Evolutionary conservation across 306 rosid genomes (phyloP), one percentile per base, ranked within the genome.

Genomic region (Alnus glutinosa): DNA sequence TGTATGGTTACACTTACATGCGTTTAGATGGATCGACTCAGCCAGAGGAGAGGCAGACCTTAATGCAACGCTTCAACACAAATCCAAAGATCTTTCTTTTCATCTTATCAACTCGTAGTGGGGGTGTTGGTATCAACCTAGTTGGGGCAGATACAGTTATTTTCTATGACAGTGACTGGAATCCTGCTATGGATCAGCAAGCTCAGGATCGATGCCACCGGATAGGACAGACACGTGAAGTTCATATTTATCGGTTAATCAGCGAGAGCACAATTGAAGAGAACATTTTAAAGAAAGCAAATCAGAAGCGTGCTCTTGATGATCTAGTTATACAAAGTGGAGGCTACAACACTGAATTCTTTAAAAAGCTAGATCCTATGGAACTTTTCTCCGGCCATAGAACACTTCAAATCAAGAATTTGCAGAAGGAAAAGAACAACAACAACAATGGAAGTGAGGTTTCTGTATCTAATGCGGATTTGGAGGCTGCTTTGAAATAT

Each of bases 151-250:
- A 95, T 81, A 95, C 99, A 62, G 99, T 95, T 80, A 95, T 95
- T 67, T 95, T 95, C 81, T 95, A 95, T 82, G 97, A 95, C 79
- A 95, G 98, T 76, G 99, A 95, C 89, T 95, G 99, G 98, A 95
- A 95, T 87, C 99, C 99, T 79, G 98, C 98, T 73, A 95, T 95
- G 99, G 99, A 93, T 90, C 97, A 93, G 77, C 99, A 95, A 82
- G 99, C 98, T 80, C 99, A 95, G 88, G 99, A 95, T 89, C 88
- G 99, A 59, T 95, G 99, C 91, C 99, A 95, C 82, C 92, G 98
- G 77, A 95, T 95, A 76, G 99, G 99, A 79, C 99, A 95, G 89
- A 95, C 99, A 58, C 96, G 99, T 2, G 99, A 95, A 90, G 99
- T 95, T 74, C 91, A 93, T 83, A 93, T 95, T 74, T 95, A 93